These are phyloP conservation scores for Dendrocalamus sinicus DNA, from an alignment of 176 grass and related monocot species.

Conservation along the genomic window DNA sequence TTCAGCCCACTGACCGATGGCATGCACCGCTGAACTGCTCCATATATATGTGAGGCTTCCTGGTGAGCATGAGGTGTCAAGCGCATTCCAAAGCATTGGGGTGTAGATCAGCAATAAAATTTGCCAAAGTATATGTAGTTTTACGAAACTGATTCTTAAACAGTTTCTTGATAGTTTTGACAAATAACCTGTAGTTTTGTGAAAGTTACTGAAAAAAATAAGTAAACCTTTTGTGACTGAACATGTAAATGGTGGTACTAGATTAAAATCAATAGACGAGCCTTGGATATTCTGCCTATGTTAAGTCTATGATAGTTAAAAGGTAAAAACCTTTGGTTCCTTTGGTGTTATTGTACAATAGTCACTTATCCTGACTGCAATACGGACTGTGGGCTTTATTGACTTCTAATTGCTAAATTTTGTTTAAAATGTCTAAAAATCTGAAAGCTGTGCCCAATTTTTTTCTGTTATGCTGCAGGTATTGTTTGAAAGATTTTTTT, in stretches of 20 bases:
- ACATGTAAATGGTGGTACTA: neutral
- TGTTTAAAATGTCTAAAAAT: slow-evolving; percentile 28
- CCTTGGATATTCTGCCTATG: neutral
- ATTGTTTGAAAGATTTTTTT: slow-evolving; percentile 16
- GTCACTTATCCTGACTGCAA: slow-evolving; percentile 20
- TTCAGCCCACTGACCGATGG: too few species aligned
- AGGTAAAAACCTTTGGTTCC: neutral
- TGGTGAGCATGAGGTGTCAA: too few species aligned
- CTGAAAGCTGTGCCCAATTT: neutral
- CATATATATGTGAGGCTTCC: too few species aligned
- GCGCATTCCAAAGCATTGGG: too few species aligned
- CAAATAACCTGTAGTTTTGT: neutral
- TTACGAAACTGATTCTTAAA: neutral
- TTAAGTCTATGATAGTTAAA: neutral
- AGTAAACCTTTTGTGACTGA: neutral
- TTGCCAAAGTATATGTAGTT: neutral
- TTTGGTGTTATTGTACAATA: slow-evolving; percentile 9
- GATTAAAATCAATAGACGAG: neutral
- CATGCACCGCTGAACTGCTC: too few species aligned
- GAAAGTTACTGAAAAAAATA: neutral
- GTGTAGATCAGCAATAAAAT: neutral
- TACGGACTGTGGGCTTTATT: neutral
- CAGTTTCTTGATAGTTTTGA: neutral
- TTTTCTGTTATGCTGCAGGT: neutral
- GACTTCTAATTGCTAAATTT: slow-evolving; percentile 21